Evolutionary conservation across 2,329 filamentous ascomycete genomes (phyloP).

Genomic region (Sclerotinia subarctica): DNA sequence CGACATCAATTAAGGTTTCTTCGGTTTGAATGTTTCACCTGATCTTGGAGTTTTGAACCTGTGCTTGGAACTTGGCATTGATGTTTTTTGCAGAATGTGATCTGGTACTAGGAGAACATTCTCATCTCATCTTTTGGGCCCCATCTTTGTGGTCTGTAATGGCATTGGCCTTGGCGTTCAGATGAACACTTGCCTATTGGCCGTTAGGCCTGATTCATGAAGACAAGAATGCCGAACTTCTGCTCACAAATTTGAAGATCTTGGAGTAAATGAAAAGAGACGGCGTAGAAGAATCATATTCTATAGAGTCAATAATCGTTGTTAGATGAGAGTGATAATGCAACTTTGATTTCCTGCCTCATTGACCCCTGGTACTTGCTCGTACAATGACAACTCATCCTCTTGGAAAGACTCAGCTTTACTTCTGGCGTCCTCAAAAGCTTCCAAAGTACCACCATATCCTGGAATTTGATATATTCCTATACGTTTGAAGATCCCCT

Average conservation of each 20-base stretch:
- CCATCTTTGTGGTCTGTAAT: not conserved
- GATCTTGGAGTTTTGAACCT: not conserved
- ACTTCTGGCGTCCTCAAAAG: not conserved
- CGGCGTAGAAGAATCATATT: too few relatives aligned
- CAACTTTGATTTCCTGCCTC: not conserved
- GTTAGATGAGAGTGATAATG: not conserved
- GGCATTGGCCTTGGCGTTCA: not conserved
- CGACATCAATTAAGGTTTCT: not conserved
- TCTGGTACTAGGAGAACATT: not conserved
- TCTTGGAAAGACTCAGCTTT: not conserved
- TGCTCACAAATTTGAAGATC: not conserved
- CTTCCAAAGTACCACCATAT: not conserved
- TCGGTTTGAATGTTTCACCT: not conserved
- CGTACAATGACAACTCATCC: not conserved
- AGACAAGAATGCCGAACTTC: not conserved
- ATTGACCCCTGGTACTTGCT: not conserved
- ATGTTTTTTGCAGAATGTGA: not conserved
- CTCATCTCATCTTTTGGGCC: not conserved
- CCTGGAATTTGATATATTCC: not conserved
- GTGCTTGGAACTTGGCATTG: not conserved
- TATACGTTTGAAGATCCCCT: not conserved
- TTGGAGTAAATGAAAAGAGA: not conserved
- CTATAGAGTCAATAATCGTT: not conserved
- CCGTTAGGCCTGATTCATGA: not conserved
- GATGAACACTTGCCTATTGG: not conserved